These are phyloP conservation scores for Oemleria cerasiformis DNA, from an alignment of 306 rosid genomes.

Conservation along the genomic window DNA sequence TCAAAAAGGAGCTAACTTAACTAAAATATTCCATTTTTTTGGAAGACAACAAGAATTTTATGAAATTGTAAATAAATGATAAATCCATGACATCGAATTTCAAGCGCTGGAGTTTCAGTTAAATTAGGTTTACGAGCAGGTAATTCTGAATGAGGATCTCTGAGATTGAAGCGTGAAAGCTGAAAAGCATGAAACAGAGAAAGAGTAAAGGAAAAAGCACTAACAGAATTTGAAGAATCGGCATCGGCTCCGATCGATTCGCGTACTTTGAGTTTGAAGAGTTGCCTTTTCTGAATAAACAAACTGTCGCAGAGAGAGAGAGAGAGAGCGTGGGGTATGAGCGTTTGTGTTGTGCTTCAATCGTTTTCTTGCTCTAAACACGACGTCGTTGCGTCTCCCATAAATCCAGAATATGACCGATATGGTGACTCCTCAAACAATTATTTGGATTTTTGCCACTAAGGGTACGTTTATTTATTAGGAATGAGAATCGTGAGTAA, in stretches of 20 bases:
- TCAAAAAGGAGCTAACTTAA: background rate
- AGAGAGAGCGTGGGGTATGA: background rate
- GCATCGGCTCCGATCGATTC: constrained; percentile 18
- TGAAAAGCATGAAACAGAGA: background rate
- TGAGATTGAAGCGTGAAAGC: background rate
- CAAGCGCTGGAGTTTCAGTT: background rate
- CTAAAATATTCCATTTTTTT: background rate
- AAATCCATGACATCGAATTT: background rate
- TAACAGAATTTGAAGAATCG: constrained; percentile 7
- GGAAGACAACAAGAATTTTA: background rate
- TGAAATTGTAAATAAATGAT: constrained; percentile 3
- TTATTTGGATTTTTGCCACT: no score
- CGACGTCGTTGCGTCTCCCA: constrained; percentile 3
- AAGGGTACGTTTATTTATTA: no score
- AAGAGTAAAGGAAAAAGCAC: background rate
- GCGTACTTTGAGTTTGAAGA: background rate
- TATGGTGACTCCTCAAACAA: no score
- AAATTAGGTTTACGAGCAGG: constrained; percentile 9
- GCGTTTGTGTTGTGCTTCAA: background rate
- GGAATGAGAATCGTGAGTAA: no score
- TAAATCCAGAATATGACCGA: no score
- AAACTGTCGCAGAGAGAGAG: background rate
- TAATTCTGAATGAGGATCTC: constrained; percentile 10
- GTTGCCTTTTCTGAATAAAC: constrained; percentile 9
- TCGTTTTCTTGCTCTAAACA: background rate